phyloP scores from a whole-genome alignment of 495 filamentous ascomycete genomes.

The Aspergillus olivimuriae region DNA sequence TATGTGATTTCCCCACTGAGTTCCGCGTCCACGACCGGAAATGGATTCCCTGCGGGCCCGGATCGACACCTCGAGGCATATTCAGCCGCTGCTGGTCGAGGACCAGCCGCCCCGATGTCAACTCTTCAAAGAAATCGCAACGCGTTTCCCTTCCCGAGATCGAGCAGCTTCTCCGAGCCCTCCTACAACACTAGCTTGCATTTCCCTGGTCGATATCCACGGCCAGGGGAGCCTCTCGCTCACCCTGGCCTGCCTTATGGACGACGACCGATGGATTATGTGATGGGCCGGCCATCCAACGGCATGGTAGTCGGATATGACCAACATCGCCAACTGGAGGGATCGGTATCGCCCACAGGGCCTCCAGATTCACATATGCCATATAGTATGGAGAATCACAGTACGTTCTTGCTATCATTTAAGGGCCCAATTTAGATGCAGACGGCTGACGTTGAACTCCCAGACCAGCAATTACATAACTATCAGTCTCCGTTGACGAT shows the following conservation, averaged over 20 bases:
- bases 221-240: slow-evolving; percentile 20
- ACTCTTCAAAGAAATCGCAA: slow-evolving; percentile 30
- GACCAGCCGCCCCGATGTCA: slow-evolving; percentile 22
- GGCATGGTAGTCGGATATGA: slow-evolving; percentile 29
- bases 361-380: slow-evolving; percentile 24
- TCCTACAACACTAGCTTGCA: slow-evolving; percentile 31
- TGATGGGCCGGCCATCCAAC: slow-evolving; percentile 22
- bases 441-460: slow-evolving; percentile 7
- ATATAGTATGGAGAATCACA: slow-evolving; percentile 14
- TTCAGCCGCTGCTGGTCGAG: slow-evolving; percentile 23
- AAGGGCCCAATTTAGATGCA: too few relatives aligned
- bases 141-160: slow-evolving; percentile 31
- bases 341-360: slow-evolving; percentile 35
- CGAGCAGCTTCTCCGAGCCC: slow-evolving; percentile 39
- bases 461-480: slow-evolving; percentile 27
- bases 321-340: slow-evolving; percentile 27
- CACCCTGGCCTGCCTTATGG: slow-evolving; percentile 28
- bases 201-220: slow-evolving; percentile 26
- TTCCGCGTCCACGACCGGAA: slow-evolving; percentile 35
- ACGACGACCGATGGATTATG: slow-evolving; percentile 31
- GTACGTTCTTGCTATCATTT: slow-evolving; percentile 4
- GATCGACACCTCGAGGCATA: slow-evolving; percentile 24
- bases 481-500: slow-evolving; percentile 31
- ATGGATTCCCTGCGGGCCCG: slow-evolving; percentile 31
- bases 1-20: slow-evolving; percentile 41